These are phyloP conservation scores for Hibiscus mutabilis DNA, from an alignment of 345 rosid genomes.

Conservation along the genomic window DNA sequence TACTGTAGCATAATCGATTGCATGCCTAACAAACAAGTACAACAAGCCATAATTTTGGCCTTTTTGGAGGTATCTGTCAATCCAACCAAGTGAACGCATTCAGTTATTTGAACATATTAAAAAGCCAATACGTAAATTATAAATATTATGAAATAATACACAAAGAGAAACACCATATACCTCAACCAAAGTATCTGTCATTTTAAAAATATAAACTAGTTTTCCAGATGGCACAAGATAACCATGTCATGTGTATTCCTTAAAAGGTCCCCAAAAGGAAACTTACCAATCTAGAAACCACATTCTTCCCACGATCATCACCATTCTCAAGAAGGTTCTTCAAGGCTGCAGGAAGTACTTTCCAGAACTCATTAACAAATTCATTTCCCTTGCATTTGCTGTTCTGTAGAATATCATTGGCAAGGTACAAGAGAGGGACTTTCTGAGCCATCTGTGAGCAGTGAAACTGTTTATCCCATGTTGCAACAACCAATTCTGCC, in stretches of 20 bases:
- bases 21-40: constrained; percentile 1
- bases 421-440: constrained; percentile 86
- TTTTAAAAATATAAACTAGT: neutral
- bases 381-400: constrained; percentile 93
- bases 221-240: neutral
- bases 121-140: no score
- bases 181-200: neutral
- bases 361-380: constrained; percentile 88
- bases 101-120: neutral
- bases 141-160: no score
- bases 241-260: neutral
- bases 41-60: neutral
- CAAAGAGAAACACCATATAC: neutral
- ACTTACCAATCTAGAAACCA: constrained; percentile 68
- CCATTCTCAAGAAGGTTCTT: constrained; percentile 65
- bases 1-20: neutral
- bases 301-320: constrained; percentile 73
- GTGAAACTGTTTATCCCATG: constrained; percentile 96
- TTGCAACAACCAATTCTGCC: constrained; percentile 72
- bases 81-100: neutral
- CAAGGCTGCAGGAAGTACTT: constrained; percentile 81
- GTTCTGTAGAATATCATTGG: constrained; percentile 91
- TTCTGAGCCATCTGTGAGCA: constrained; percentile 63
- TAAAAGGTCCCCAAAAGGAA: neutral
- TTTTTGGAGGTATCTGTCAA: neutral